A percentile compares a stretch with the other conserved stretches of the same genome.
phyloP scores from a whole-genome alignment of 1,284 basidiomycete genomes.

The Sporisorium iseilematis-ciliati region DNA sequence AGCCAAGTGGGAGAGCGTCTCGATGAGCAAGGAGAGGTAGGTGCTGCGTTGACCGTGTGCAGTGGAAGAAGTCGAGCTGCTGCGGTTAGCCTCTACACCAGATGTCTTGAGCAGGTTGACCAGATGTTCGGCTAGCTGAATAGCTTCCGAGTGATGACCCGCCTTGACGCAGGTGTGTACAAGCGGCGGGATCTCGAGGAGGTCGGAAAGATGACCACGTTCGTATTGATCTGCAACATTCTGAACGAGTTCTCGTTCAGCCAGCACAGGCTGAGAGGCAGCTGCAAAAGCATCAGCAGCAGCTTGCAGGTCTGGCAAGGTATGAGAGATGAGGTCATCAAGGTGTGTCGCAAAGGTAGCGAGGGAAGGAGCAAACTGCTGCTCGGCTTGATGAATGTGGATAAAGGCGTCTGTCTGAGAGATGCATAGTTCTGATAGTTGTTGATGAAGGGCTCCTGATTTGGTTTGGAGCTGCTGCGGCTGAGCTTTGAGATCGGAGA shows the following conservation, averaged over 20 bases:
- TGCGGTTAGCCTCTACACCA: not conserved
- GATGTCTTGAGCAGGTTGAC: conserved; percentile 70
- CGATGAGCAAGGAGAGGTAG: conserved; percentile 78
- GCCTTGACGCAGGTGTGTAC: conserved; percentile 92
- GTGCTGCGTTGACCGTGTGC: conserved; percentile 23
- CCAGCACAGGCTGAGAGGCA: conserved; percentile 24
- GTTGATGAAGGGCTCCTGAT: conserved; percentile 38
- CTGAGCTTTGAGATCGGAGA: conserved; percentile 40
- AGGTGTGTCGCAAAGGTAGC: conserved; percentile 22
- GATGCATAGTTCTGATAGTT: conserved; percentile 52
- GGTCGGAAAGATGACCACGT: conserved; percentile 87
- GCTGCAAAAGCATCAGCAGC: conserved; percentile 29
- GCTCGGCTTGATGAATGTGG: conserved; percentile 45
- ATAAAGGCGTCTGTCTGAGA: conserved; percentile 54
- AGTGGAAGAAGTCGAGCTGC: not conserved
- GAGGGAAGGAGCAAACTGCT: conserved; percentile 41
- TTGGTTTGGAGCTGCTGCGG: conserved; percentile 40
- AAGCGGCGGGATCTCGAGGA: conserved; percentile 87
- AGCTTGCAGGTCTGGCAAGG: conserved; percentile 31
- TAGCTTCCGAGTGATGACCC: conserved; percentile 88
- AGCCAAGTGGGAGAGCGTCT: conserved; percentile 79
- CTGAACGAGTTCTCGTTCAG: conserved; percentile 26
- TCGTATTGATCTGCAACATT: conserved; percentile 69
- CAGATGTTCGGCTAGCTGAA: conserved; percentile 82
- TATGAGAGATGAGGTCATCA: conserved; percentile 20